phyloP scores from a whole-genome alignment of 23 red algal genomes.

The Chondrus crispus region DNA sequence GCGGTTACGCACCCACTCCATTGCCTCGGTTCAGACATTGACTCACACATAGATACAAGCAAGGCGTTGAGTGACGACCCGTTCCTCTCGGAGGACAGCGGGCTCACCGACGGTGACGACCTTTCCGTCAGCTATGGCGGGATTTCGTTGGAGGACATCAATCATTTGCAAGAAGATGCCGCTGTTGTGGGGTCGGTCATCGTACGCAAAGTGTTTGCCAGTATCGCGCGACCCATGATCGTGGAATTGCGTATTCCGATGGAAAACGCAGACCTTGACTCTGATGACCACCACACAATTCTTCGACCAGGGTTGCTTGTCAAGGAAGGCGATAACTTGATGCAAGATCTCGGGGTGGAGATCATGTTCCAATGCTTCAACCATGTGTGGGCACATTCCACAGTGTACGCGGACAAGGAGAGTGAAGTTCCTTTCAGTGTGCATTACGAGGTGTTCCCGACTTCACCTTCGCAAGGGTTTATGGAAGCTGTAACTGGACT shows the following conservation, averaged over 20 bases:
- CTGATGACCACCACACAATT: conserved; percentile 33
- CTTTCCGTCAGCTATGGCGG: not conserved
- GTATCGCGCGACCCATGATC: conserved; percentile 80
- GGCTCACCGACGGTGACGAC: not conserved
- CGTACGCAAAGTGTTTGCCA: conserved; percentile 71
- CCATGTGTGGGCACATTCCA: conserved; percentile 56
- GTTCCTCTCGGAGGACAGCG: not conserved
- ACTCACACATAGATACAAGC: not conserved
- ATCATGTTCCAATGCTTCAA: conserved; percentile 78
- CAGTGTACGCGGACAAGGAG: conserved; percentile 20
- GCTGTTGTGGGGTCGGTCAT: conserved; percentile 48
- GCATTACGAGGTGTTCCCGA: conserved; percentile 74
- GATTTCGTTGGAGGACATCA: conserved; percentile 33
- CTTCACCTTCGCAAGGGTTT: conserved; percentile 41
- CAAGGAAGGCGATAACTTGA: conserved; percentile 75
- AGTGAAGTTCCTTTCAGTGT: conserved; percentile 30
- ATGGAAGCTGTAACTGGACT: conserved; percentile 73
- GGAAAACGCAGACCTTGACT: conserved; percentile 53
- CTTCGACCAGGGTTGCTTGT: conserved; percentile 39
- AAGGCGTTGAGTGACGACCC: not conserved
- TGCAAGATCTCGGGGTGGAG: conserved; percentile 71
- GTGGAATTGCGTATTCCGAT: conserved; percentile 40
- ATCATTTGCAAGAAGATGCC: conserved; percentile 23
- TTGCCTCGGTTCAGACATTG: not conserved
- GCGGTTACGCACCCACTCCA: conserved; percentile 66